phyloP scores from a whole-genome alignment of 306 rosid genomes.

The Boehmeria nivea region DNA sequence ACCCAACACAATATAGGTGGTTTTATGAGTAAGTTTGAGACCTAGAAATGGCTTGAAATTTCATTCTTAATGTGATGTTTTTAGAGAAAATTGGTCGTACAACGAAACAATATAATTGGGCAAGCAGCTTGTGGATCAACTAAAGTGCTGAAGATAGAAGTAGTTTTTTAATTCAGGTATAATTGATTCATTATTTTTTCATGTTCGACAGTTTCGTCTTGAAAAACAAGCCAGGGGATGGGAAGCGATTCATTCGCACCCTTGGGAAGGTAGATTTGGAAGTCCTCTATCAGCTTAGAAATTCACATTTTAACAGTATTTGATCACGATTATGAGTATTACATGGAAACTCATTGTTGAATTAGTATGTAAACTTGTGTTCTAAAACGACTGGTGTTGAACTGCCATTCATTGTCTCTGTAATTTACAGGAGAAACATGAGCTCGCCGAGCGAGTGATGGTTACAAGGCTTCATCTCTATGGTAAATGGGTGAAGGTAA shows the following conservation, averaged over 20 bases:
- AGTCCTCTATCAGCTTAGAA: not conserved
- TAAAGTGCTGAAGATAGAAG: no score
- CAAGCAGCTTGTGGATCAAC: no score
- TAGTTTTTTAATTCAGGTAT: no score
- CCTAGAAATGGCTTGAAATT: no score
- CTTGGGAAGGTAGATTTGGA: slow-evolving; percentile 70
- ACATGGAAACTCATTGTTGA: not conserved
- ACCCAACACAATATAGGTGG: slow-evolving; percentile 85
- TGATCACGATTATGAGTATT: not conserved
- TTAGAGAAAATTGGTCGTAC: no score
- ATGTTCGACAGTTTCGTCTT: slow-evolving; percentile 53
- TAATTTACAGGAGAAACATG: slow-evolving; percentile 67
- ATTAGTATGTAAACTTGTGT: not conserved
- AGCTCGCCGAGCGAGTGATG: slow-evolving; percentile 97
- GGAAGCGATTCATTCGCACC: slow-evolving; percentile 62
- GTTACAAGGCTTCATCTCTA: slow-evolving; percentile 87
- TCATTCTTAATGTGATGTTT: no score
- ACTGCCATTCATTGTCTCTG: not conserved
- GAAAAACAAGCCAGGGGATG: slow-evolving; percentile 73
- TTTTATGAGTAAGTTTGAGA: slow-evolving; percentile 68
- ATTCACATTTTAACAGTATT: not conserved
- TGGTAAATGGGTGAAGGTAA: slow-evolving; percentile 92
- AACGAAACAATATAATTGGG: no score
- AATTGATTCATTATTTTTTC: not conserved
- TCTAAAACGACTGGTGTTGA: not conserved